Evolutionary conservation across 106 monocot genomes (phyloP), one percentile per base, ranked within the genome.

Genomic region (Iris macrosiphon): DNA sequence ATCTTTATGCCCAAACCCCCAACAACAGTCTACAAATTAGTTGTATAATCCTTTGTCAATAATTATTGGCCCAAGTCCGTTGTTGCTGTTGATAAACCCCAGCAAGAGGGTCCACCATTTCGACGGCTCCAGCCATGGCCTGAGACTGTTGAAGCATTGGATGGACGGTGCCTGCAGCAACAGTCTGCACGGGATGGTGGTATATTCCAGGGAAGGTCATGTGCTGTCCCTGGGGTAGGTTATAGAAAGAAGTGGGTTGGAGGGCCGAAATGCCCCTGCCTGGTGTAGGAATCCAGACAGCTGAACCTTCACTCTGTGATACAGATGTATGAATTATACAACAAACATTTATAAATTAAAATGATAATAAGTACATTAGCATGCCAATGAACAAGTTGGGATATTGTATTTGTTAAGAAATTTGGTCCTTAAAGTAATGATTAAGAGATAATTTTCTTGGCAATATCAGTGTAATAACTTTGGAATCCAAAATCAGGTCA

Each of bases 131-230:
- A 33, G 75, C 45, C 23, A 70, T 55, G 10, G 75, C 24, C 56
- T 83, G 83, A 9, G 88, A 66, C 37, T 69, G 79, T 46, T 83
- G 88, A 20, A 83, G 71, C 33, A 82, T 44, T 17, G 82, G 79
- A 47, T 88, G 88, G 17, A 79, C 65, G 14, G 68, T 7, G 27
- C 70, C 34, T 20, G 75, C 49, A 28, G 75, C 40, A 21, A 76
- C 61, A 17, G 79, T 40, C 55, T 78, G 90, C 6, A 59, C 37
- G 2, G 90, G 76, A 45, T 83, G 88, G 55, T 83, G 45, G 60
- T 58, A 58, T 15, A 58, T 58, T 40, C 40, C 40, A 58, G 67
- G 18, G 39, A 58, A 67, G 0, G 67, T 15, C 27, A 67, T 28
- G 12, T 34, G 58, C 24, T 57, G 67, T 25, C 37, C 67, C 27